Conservation (phyloP, 305 asterid species). For the Fraxinus platypoda region DNA sequence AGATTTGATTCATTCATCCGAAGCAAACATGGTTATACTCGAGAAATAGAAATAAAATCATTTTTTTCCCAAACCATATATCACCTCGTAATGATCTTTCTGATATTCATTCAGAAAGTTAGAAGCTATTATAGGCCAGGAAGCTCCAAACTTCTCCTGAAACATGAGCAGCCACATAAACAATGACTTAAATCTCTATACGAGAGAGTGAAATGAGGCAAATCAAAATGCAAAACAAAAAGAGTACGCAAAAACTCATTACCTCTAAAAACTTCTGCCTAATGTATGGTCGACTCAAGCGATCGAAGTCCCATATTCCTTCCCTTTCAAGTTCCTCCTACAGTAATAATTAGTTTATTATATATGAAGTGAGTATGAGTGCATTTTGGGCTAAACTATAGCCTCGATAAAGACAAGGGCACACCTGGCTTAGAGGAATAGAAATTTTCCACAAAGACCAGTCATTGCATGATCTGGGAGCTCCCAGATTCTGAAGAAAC, state of each 20-base stretch:
- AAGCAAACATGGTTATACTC: neutral
- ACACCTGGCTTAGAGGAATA: conserved; percentile 82
- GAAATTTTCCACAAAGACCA: conserved; percentile 92
- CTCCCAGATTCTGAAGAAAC: conserved; percentile 98
- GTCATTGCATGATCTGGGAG: conserved; percentile 94
- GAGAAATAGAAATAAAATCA: neutral
- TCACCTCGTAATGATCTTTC: conserved; percentile 80
- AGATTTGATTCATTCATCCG: neutral
- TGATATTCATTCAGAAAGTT: conserved; percentile 64
- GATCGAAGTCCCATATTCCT: conserved; percentile 94
- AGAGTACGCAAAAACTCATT: neutral
- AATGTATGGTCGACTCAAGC: conserved; percentile 76
- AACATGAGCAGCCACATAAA: conserved; percentile 9
- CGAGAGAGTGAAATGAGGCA: neutral
- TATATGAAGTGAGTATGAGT: conserved; percentile 2
- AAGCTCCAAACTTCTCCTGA: conserved; percentile 86
- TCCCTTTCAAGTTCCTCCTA: conserved; percentile 93
- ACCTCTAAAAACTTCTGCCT: conserved; percentile 60
- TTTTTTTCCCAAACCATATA: conserved; percentile 10
- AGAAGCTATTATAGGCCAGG: conserved; percentile 80
- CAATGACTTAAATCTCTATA: neutral
- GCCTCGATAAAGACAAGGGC: conserved; percentile 2
- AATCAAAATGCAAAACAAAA: conserved; percentile 1
- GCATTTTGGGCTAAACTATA: neutral
- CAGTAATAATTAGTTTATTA: conserved; percentile 12